Conservation (phyloP, 1,139 yeast species). For the Scheffersomyces cryptocercus region DNA sequence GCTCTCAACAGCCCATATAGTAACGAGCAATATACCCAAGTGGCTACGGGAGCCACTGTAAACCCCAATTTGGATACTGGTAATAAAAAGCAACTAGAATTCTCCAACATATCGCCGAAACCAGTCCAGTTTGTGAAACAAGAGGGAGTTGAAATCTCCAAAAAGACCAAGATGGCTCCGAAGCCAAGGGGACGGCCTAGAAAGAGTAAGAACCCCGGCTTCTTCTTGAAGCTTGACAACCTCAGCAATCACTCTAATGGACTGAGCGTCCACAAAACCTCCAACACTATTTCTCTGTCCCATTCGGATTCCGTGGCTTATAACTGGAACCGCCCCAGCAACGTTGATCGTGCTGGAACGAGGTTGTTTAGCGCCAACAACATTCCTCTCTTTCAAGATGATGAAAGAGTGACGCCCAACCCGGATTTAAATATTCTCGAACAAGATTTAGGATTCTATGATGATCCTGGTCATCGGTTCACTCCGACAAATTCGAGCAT, state of each 20-base stretch:
- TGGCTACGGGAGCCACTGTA: no score
- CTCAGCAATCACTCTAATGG: conserved; percentile 8
- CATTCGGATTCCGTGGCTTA: background rate
- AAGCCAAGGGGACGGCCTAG: conserved; percentile 7
- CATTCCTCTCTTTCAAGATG: conserved; percentile 4
- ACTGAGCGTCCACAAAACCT: background rate
- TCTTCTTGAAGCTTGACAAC: conserved; percentile 14
- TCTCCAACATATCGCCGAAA: no score
- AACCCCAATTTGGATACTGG: no score
- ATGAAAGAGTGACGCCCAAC: conserved; percentile 4
- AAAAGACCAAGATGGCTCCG: conserved; percentile 1
- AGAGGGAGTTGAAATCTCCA: background rate
- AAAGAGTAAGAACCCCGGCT: conserved; percentile 13
- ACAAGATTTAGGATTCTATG: conserved; percentile 19
- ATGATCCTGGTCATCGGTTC: conserved; percentile 11
- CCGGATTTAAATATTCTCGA: conserved; percentile 17
- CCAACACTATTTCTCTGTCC: background rate
- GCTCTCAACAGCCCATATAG: no score
- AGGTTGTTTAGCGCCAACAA: background rate
- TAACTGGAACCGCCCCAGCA: background rate
- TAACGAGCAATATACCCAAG: no score
- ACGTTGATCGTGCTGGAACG: background rate
- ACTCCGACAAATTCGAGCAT: conserved; percentile 17
- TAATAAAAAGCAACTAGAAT: no score
- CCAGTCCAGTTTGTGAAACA: no score